phyloP scores from a whole-genome alignment of 768 basidiomycete species.

The Naematelia encephala region DNA sequence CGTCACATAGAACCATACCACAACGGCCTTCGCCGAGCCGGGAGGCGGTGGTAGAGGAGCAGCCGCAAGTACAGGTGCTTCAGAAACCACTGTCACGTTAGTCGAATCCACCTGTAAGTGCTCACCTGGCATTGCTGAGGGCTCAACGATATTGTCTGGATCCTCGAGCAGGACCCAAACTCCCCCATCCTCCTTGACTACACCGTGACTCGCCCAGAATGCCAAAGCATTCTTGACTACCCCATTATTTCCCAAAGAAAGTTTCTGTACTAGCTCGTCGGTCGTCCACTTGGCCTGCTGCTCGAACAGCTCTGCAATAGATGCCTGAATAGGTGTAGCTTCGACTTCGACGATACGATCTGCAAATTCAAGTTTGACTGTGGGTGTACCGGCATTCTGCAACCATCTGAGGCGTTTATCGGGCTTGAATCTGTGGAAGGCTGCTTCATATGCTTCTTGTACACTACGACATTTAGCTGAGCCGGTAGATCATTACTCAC shows the following conservation, averaged over 20 bases:
- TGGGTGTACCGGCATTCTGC: slow-evolving; percentile 80
- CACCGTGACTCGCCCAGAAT: slow-evolving; percentile 79
- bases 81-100: not conserved
- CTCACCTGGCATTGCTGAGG: slow-evolving; percentile 12
- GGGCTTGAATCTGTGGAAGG: slow-evolving; percentile 80
- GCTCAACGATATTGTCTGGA: slow-evolving; percentile 36
- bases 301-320: slow-evolving; percentile 50
- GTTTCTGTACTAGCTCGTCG: slow-evolving; percentile 62
- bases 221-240: slow-evolving; percentile 69
- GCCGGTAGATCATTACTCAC: slow-evolving; percentile 55
- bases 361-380: slow-evolving; percentile 72
- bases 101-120: not conserved
- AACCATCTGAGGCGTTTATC: slow-evolving; percentile 89
- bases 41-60: not conserved
- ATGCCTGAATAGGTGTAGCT: slow-evolving; percentile 84
- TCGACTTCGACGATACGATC: slow-evolving; percentile 73
- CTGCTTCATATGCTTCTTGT: slow-evolving; percentile 70
- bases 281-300: slow-evolving; percentile 56
- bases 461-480: slow-evolving; percentile 54
- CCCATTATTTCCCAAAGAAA: slow-evolving; percentile 65
- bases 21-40: not conserved
- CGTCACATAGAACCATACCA: not conserved
- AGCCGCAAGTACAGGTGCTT: slow-evolving; percentile 3
- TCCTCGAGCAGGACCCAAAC: slow-evolving; percentile 37
- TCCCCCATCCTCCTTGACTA: slow-evolving; percentile 61